Evolutionary conservation across 148 eudicot genomes (phyloP).

Genomic region (Heliosperma pusillum): DNA sequence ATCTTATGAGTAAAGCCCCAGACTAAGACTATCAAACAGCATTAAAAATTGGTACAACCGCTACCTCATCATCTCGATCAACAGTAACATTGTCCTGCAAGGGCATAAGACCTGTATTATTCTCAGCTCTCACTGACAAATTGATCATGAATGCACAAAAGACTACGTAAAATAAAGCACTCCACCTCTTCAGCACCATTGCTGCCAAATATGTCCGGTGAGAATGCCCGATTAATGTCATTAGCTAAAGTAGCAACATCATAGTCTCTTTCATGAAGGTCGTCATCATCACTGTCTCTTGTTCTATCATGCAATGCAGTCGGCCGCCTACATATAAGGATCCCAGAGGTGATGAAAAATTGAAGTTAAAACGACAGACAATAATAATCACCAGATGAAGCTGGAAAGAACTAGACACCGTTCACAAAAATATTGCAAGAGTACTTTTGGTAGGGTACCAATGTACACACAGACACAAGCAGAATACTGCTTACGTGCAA

Average conservation of each 20-base stretch:
- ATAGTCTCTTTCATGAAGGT: constrained; percentile 82
- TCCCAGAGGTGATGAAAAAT: not conserved
- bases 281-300: constrained; percentile 96
- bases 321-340: constrained; percentile 63
- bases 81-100: constrained; percentile 67
- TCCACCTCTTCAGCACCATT: constrained; percentile 72
- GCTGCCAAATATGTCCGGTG: constrained; percentile 55
- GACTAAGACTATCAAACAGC: not conserved
- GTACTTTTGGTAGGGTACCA: not conserved
- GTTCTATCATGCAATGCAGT: constrained; percentile 87
- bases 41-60: not conserved
- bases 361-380: not conserved
- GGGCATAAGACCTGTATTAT: constrained; percentile 6
- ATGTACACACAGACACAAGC: not conserved
- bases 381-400: constrained; percentile 3
- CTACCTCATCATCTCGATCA: constrained; percentile 90
- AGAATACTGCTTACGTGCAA: not conserved
- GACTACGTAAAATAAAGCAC: constrained; percentile 7
- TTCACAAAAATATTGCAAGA: not conserved
- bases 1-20: not conserved
- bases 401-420: not conserved
- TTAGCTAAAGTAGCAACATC: constrained; percentile 87
- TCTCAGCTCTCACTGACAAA: not conserved
- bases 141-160: not conserved
- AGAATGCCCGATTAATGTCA: constrained; percentile 82